Conservation (phyloP, 106 monocot genomes). For the Cymbidium sinense region DNA sequence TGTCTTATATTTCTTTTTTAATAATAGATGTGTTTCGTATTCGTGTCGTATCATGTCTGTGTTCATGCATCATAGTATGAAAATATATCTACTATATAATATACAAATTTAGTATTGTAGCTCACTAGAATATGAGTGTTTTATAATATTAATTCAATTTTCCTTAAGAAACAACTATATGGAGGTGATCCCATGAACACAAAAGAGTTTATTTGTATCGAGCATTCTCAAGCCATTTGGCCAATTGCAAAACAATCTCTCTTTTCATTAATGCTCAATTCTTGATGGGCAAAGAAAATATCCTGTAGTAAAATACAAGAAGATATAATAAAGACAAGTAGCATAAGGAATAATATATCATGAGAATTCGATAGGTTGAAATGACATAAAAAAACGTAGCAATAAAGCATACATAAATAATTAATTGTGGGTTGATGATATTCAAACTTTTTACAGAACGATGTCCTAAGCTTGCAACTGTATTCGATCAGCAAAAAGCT, state of each 20-base stretch:
- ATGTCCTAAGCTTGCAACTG: not conserved
- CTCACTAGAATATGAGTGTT: too few relatives aligned
- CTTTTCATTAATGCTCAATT: conserved; percentile 57
- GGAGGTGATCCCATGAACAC: not conserved
- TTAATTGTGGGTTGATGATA: not conserved
- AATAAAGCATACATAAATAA: not conserved
- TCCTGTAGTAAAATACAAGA: conserved; percentile 26
- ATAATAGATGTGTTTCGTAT: too few relatives aligned
- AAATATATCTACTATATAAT: not conserved
- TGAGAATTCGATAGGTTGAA: not conserved
- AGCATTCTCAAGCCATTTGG: conserved; percentile 50
- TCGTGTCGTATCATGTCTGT: too few relatives aligned
- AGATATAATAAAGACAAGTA: not conserved
- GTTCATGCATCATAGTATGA: not conserved
- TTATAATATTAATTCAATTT: too few relatives aligned
- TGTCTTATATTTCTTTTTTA: too few relatives aligned
- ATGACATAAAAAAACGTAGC: not conserved
- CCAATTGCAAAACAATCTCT: conserved; percentile 57
- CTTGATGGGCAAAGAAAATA: conserved; percentile 46
- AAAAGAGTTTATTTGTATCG: not conserved
- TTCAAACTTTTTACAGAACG: not conserved
- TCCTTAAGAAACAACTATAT: too few relatives aligned
- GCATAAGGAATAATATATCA: not conserved
- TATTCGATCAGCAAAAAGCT: not conserved
- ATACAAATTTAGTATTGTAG: not conserved